Conservation (phyloP, 164 flowering plant genomes). For the Protea cynaroides region DNA sequence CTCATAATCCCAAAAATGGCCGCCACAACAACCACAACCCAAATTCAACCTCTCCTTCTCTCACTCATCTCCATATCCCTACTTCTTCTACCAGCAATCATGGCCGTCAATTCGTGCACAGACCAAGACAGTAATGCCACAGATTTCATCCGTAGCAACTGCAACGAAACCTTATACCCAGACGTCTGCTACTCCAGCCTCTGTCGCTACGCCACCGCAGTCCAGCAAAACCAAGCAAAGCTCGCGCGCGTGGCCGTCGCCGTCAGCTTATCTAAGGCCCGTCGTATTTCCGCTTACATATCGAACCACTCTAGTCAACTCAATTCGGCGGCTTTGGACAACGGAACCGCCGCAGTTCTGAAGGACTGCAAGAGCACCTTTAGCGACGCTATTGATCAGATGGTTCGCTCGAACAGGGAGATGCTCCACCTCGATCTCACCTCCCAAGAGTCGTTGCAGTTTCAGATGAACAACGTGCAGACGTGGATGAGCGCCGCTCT, state of each 20-base stretch:
- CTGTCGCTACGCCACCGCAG: slow-evolving; percentile 42
- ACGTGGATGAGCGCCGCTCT: slow-evolving; percentile 98
- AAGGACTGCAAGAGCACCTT: slow-evolving; percentile 65
- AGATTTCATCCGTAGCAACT: slow-evolving; percentile 71
- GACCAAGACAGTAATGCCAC: slow-evolving; percentile 11
- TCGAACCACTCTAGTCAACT: slow-evolving; percentile 34
- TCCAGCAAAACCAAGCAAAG: slow-evolving; percentile 41
- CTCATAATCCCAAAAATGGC: not conserved
- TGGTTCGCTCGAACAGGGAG: slow-evolving; percentile 55
- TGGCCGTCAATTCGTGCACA: slow-evolving; percentile 6
- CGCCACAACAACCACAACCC: too few species aligned
- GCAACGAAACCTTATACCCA: slow-evolving; percentile 61
- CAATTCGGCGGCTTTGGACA: slow-evolving; percentile 32
- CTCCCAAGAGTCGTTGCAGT: slow-evolving; percentile 37
- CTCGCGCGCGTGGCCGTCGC: slow-evolving; percentile 56
- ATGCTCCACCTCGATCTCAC: slow-evolving; percentile 30
- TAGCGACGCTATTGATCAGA: slow-evolving; percentile 64
- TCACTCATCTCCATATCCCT: not conserved
- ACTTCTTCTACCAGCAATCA: slow-evolving; percentile 10
- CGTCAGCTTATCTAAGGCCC: slow-evolving; percentile 45
- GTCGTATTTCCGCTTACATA: slow-evolving; percentile 26
- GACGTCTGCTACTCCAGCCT: slow-evolving; percentile 65
- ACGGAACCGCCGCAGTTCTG: slow-evolving; percentile 43
- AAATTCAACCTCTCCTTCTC: slow-evolving; percentile 4
- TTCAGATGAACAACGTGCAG: slow-evolving; percentile 78